Conservation (phyloP, 805 yeast species). For the Saccharomycopsis synnaedendra region DNA sequence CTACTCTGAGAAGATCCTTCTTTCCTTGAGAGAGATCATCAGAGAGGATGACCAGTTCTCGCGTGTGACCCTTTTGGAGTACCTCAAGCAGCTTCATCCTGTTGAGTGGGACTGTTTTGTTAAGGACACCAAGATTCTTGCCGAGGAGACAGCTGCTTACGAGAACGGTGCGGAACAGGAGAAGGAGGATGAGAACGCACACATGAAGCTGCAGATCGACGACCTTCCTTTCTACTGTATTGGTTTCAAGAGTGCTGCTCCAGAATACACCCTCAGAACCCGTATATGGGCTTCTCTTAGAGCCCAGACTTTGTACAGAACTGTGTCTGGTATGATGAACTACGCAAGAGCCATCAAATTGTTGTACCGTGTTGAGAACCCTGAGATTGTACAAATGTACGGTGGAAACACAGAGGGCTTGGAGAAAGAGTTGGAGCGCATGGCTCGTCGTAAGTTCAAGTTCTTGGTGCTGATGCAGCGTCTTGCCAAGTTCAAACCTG, state of each 20-base stretch:
- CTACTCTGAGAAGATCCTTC: constrained; percentile 85
- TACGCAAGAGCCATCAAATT: constrained; percentile 64
- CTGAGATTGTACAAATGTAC: constrained; percentile 46
- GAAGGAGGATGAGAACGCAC: constrained; percentile 33
- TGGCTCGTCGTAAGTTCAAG: constrained; percentile 73
- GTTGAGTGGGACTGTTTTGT: constrained; percentile 78
- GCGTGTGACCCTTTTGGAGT: constrained; percentile 66
- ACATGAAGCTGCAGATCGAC: constrained; percentile 27
- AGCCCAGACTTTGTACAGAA: constrained; percentile 74
- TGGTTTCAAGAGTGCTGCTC: constrained; percentile 60
- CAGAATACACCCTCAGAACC: constrained; percentile 56
- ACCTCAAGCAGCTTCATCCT: constrained; percentile 59
- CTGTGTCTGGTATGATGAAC: constrained; percentile 76
- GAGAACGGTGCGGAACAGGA: constrained; percentile 19
- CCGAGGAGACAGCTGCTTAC: constrained; percentile 36
- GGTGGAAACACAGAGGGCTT: constrained; percentile 47
- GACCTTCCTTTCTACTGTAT: constrained; percentile 63
- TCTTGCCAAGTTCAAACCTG: constrained; percentile 47
- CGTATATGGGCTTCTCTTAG: constrained; percentile 82
- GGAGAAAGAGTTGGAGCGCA: constrained; percentile 52
- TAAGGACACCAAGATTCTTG: constrained; percentile 56
- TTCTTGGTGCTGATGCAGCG: constrained; percentile 85
- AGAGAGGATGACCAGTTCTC: constrained; percentile 93
- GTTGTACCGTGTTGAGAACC: constrained; percentile 55
- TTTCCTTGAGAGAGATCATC: constrained; percentile 91